A percentile compares a stretch with the other conserved stretches of the same genome.
These are phyloP conservation scores for Penicillium nordicum DNA, from an alignment of 2,329 filamentous ascomycete species.

Conservation along the genomic window DNA sequence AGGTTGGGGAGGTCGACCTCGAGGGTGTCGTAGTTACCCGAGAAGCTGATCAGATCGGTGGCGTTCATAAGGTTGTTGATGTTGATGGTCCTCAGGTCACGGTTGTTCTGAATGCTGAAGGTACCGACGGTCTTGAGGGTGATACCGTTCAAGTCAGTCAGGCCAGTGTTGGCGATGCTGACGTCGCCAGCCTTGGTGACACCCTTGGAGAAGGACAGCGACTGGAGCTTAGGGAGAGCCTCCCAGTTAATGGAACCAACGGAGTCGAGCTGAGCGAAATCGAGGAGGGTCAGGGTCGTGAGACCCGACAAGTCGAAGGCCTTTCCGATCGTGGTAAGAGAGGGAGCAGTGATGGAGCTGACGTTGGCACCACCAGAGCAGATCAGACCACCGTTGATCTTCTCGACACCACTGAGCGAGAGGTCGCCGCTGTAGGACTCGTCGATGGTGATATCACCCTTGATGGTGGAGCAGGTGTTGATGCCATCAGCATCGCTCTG, in stretches of 20 bases:
- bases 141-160: constrained; percentile 75
- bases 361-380: constrained; percentile 58
- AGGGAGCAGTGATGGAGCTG: constrained; percentile 58
- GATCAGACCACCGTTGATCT: constrained; percentile 57
- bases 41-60: constrained; percentile 66
- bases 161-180: constrained; percentile 79
- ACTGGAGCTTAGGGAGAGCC: constrained; percentile 64
- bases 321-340: constrained; percentile 64
- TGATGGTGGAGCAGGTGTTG: constrained; percentile 63
- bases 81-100: constrained; percentile 68
- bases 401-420: constrained; percentile 57
- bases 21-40: constrained; percentile 74
- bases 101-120: constrained; percentile 89
- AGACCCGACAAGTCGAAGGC: constrained; percentile 67
- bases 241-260: constrained; percentile 68
- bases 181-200: constrained; percentile 67
- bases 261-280: constrained; percentile 61
- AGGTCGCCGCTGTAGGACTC: constrained; percentile 56
- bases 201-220: constrained; percentile 59
- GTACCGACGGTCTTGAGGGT: constrained; percentile 68
- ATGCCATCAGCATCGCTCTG: constrained; percentile 62
- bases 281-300: constrained; percentile 65
- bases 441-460: constrained; percentile 65
- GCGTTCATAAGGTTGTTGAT: constrained; percentile 73
- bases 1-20: constrained; percentile 74